phyloP scores from a whole-genome alignment of 2,329 filamentous ascomycete species.

The Zymoseptoria crescenta region DNA sequence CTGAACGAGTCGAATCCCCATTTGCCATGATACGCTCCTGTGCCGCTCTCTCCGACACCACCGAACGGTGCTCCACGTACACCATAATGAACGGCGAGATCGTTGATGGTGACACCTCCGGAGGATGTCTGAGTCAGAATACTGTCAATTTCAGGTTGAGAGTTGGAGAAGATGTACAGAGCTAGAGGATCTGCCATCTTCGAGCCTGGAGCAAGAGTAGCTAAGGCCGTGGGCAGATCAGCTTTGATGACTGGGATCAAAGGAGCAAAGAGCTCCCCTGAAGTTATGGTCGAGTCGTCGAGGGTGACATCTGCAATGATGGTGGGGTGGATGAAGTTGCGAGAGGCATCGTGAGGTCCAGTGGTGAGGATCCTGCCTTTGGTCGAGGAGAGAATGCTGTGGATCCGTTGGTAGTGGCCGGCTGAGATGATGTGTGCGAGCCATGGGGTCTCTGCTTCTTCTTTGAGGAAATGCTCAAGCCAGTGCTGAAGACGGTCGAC shows the following conservation, averaged over 20 bases:
- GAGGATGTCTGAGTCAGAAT: conserved; percentile 37
- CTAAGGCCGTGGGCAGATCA: conserved; percentile 65
- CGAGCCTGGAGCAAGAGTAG: conserved; percentile 65
- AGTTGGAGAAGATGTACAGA: conserved; percentile 73
- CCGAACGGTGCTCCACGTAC: conserved; percentile 67
- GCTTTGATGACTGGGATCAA: conserved; percentile 72
- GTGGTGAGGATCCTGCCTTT: conserved; percentile 78
- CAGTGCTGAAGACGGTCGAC: conserved; percentile 63
- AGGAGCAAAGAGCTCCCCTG: conserved; percentile 80
- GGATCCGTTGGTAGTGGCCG: conserved; percentile 68
- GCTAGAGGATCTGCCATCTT: conserved; percentile 61
- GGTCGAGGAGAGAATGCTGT: conserved; percentile 73
- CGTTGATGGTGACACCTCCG: conserved; percentile 40
- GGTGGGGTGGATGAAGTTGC: conserved; percentile 79
- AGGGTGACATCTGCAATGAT: conserved; percentile 66
- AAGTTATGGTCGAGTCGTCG: conserved; percentile 62
- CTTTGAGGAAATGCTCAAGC: conserved; percentile 70
- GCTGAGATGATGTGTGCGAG: conserved; percentile 70
- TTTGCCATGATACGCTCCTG: conserved; percentile 67
- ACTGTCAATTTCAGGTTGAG: conserved; percentile 60
- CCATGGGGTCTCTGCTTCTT: conserved; percentile 55
- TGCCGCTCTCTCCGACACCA: conserved; percentile 69
- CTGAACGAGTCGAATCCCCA: conserved; percentile 59
- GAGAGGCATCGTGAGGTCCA: conserved; percentile 66
- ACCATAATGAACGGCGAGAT: conserved; percentile 57